These are phyloP conservation scores for Sporothrix brasiliensis DNA, from an alignment of 2,329 filamentous ascomycete genomes.

Conservation along the genomic window DNA sequence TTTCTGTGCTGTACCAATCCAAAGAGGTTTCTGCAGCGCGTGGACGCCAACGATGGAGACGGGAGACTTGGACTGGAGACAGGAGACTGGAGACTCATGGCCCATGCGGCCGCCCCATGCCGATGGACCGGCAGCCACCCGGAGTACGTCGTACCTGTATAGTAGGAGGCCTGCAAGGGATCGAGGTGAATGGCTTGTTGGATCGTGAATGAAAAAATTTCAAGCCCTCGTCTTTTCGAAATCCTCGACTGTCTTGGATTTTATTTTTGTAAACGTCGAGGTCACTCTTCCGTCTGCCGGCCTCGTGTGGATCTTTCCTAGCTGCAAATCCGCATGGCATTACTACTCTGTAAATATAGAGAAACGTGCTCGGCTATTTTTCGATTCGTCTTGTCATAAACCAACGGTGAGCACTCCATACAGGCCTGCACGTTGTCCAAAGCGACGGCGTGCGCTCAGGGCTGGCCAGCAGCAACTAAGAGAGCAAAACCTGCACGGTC, in stretches of 20 bases:
- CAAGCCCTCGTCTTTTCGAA: background rate
- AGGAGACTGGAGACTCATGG: background rate
- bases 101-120: background rate
- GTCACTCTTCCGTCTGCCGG: background rate
- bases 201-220: constrained; percentile 20
- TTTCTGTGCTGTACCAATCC: background rate
- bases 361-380: background rate
- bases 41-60: background rate
- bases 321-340: constrained; percentile 22
- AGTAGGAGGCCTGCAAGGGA: background rate
- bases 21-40: background rate
- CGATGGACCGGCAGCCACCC: background rate
- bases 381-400: background rate
- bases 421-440: background rate
- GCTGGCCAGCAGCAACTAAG: constrained; percentile 8
- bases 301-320: constrained; percentile 17
- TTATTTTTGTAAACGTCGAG: background rate
- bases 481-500: background rate
- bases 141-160: background rate
- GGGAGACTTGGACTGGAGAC: background rate
- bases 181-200: background rate
- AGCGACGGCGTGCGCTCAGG: constrained; percentile 14
- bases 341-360: background rate
- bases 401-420: background rate
- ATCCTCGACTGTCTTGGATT: background rate